These are phyloP conservation scores for Colletotrichum sp. DNA, from an alignment of 2,329 filamentous ascomycete genomes.

Conservation along the genomic window DNA sequence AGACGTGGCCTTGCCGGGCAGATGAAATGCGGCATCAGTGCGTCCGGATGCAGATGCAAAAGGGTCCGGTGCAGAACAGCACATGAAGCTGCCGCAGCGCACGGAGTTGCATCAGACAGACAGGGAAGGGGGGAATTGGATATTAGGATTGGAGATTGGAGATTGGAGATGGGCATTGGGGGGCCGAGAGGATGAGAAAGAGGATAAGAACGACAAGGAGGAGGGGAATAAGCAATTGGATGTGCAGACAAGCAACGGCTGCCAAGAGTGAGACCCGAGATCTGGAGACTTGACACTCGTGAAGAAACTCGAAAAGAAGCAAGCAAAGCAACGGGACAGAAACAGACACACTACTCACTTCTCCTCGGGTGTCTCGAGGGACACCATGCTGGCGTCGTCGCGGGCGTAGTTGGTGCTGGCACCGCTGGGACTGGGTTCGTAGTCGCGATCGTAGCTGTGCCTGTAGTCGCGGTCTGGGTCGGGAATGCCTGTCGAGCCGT, in stretches of 20 bases:
- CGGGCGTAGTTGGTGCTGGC: neutral
- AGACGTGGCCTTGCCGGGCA: constrained; percentile 12
- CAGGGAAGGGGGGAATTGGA: neutral
- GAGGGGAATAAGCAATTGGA: neutral
- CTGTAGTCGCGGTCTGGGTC: neutral
- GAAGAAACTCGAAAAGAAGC: neutral
- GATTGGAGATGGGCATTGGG: neutral
- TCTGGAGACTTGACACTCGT: neutral
- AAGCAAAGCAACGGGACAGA: neutral
- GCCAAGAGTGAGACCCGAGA: constrained; percentile 3
- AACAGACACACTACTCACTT: neutral
- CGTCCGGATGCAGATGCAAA: neutral
- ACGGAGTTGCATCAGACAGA: neutral
- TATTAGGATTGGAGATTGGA: neutral
- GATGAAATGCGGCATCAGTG: neutral
- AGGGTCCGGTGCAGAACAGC: neutral
- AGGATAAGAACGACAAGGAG: neutral
- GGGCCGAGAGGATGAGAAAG: neutral
- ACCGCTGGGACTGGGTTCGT: neutral
- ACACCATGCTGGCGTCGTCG: constrained; percentile 1
- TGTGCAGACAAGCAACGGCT: neutral
- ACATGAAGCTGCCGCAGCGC: neutral
- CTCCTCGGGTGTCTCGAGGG: neutral
- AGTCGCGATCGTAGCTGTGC: neutral
- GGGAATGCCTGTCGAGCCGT: constrained; percentile 15